Evolutionary conservation across 306 rosid genomes (phyloP).

Genomic region (Sophora flavescens): DNA sequence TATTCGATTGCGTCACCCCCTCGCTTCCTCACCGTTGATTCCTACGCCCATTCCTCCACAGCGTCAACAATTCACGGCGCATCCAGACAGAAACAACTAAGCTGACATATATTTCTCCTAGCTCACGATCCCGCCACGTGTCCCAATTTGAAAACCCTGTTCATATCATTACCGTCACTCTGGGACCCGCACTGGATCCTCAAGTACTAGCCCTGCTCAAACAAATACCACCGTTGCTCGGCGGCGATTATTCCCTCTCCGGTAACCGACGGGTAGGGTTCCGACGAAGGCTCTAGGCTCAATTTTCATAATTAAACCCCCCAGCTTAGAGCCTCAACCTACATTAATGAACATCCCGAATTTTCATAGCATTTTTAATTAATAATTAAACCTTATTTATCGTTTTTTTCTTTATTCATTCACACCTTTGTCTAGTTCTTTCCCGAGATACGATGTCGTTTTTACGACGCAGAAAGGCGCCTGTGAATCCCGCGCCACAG

Average conservation of each 20-base stretch:
- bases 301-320: not conserved
- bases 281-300: constrained; percentile 3
- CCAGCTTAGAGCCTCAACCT: constrained; percentile 36
- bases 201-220: not conserved
- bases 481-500: constrained; percentile 21
- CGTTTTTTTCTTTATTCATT: not conserved
- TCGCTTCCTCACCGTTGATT: constrained; percentile 23
- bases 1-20: not conserved
- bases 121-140: constrained; percentile 44
- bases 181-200: constrained; percentile 35
- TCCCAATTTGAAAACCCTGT: not conserved
- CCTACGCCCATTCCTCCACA: not conserved
- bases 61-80: not conserved
- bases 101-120: not conserved
- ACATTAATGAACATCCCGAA: constrained; percentile 5
- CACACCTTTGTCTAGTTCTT: not conserved
- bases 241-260: constrained; percentile 26
- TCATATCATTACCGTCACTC: not conserved
- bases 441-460: constrained; percentile 61
- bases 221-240: constrained; percentile 24
- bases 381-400: not conserved
- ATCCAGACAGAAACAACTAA: constrained; percentile 1
- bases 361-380: constrained; percentile 13
- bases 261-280: constrained; percentile 39
- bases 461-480: constrained; percentile 63